phyloP scores from a whole-genome alignment of 768 basidiomycete species.

The Cubamyces sp. region DNA sequence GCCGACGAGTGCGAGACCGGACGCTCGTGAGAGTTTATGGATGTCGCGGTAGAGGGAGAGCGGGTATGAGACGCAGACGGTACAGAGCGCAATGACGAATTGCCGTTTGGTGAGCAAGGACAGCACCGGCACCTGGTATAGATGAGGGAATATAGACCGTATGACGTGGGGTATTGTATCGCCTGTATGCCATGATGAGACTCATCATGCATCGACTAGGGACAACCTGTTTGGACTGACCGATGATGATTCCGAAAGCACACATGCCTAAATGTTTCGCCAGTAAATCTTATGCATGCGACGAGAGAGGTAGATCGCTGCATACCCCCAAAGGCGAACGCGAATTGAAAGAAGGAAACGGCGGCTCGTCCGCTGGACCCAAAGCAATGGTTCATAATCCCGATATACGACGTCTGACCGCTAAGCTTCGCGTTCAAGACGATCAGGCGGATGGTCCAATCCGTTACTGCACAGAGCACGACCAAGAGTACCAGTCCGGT shows the following conservation, averaged over 20 bases:
- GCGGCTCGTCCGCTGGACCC: constrained; percentile 90
- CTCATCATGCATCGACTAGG: neutral
- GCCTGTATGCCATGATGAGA: constrained; percentile 46
- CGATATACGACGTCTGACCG: constrained; percentile 89
- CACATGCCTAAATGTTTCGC: constrained; percentile 78
- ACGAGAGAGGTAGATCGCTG: constrained; percentile 3
- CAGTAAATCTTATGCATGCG: neutral
- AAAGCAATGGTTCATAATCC: constrained; percentile 93
- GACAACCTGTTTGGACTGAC: constrained; percentile 33
- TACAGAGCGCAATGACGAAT: constrained; percentile 88
- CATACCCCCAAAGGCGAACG: constrained; percentile 95
- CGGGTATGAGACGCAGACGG: constrained; percentile 88
- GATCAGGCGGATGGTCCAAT: constrained; percentile 97
- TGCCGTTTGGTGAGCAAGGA: constrained; percentile 81
- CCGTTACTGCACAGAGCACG: constrained; percentile 81
- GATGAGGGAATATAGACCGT: constrained; percentile 76
- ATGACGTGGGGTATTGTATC: constrained; percentile 97
- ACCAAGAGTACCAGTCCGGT: constrained; percentile 84
- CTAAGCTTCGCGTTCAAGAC: constrained; percentile 96
- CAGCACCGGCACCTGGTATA: constrained; percentile 68
- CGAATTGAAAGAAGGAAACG: constrained; percentile 96
- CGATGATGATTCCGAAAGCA: constrained; percentile 96
- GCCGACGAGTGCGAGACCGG: constrained; percentile 86
- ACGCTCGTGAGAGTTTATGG: constrained; percentile 93
- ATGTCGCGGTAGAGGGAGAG: constrained; percentile 96